Conservation (phyloP, 208 protist species). For the Acanthamoeba triangularis region DNA sequence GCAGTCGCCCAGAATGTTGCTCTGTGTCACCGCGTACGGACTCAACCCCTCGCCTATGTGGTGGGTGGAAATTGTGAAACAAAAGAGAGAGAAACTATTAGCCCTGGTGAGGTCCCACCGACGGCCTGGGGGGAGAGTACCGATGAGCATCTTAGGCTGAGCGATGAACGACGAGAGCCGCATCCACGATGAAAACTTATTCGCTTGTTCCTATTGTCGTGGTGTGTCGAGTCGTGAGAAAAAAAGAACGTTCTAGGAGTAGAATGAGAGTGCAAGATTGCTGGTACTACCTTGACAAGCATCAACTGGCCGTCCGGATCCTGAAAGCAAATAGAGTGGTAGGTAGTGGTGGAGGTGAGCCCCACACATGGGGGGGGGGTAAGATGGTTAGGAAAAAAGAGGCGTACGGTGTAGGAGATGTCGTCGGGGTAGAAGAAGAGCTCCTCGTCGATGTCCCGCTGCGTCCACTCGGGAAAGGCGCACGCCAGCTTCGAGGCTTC, state of each 20-base stretch:
- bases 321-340: not conserved
- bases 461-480: slow-evolving; percentile 3
- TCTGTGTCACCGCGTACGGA: slow-evolving; percentile 64
- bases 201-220: slow-evolving; percentile 37
- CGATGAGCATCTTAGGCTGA: slow-evolving; percentile 51
- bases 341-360: too few relatives aligned
- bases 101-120: not conserved
- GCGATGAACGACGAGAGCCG: slow-evolving; percentile 7
- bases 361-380: too few relatives aligned
- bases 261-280: too few relatives aligned
- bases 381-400: not conserved
- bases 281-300: too few relatives aligned
- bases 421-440: slow-evolving; percentile 71
- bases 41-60: slow-evolving; percentile 47
- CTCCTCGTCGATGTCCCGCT: slow-evolving; percentile 50
- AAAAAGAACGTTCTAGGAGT: too few relatives aligned
- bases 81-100: not conserved
- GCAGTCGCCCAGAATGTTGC: slow-evolving; percentile 62
- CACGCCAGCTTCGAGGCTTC: not conserved
- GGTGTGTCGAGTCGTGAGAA: too few relatives aligned
- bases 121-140: not conserved
- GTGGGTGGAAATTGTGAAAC: not conserved
- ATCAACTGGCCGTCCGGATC: slow-evolving; percentile 53
- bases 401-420: not conserved
- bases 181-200: slow-evolving; percentile 30